Conservation (phyloP, 169 alveolate species). For the Eimeria brunetti region DNA sequence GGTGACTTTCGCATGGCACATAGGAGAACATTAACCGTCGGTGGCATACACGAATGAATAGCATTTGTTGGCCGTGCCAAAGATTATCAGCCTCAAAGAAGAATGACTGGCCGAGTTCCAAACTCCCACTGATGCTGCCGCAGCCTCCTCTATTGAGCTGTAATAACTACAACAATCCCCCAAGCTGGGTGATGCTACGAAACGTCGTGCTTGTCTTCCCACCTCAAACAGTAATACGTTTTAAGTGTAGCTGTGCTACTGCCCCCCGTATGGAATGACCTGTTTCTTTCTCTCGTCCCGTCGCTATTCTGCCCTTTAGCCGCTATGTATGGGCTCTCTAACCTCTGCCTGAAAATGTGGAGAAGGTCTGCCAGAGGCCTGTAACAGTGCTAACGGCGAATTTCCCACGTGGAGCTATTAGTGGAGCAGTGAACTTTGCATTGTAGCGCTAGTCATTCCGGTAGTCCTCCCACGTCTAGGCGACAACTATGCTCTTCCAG, state of each 20-base stretch:
- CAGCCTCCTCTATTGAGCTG: neutral
- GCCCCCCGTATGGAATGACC: neutral
- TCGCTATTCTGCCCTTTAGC: neutral
- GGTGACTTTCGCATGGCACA: neutral
- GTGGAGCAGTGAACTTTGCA: neutral
- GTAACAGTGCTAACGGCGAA: neutral
- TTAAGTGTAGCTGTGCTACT: neutral
- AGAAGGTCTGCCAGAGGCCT: neutral
- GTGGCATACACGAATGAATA: neutral
- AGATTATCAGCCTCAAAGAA: neutral
- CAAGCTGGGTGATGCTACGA: neutral
- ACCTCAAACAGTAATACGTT: neutral
- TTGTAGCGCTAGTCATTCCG: neutral
- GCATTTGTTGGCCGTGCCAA: neutral
- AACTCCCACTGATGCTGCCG: neutral
- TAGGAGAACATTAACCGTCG: neutral
- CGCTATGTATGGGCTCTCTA: neutral
- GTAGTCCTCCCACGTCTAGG: neutral
- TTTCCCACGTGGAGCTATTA: neutral
- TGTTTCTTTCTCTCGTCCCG: neutral
- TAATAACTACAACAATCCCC: neutral
- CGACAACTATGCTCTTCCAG: neutral
- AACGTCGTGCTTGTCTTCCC: neutral
- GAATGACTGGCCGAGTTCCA: neutral
- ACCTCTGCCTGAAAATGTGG: neutral